A percentile compares a stretch with the other conserved stretches of the same genome.
phyloP scores from a whole-genome alignment of 495 filamentous ascomycete species.

The Haplographium delicatum region DNA sequence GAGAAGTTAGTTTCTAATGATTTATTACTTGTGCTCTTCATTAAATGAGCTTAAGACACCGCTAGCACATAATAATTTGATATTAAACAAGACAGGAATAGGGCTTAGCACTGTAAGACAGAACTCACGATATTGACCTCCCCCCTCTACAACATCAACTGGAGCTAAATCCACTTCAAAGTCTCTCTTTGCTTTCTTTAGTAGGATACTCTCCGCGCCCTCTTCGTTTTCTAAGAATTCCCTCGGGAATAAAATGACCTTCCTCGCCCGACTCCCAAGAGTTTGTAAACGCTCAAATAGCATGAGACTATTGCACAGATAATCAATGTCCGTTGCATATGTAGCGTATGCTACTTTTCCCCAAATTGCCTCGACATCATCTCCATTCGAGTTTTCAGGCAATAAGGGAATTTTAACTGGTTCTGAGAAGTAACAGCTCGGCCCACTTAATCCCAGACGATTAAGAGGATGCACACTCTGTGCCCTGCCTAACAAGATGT shows the following conservation, averaged over 20 bases:
- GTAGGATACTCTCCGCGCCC: slow-evolving; percentile 40
- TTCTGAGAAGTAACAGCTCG: slow-evolving; percentile 7
- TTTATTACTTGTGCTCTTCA: slow-evolving; percentile 47
- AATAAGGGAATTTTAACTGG: not conserved
- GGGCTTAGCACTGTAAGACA: no score
- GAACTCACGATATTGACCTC: no score
- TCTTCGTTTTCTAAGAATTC: slow-evolving; percentile 41
- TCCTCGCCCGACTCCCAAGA: slow-evolving; percentile 57
- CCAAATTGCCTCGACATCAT: slow-evolving; percentile 42
- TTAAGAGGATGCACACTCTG: not conserved
- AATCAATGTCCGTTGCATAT: slow-evolving; percentile 63
- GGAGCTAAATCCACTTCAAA: slow-evolving; percentile 59
- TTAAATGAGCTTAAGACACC: no score
- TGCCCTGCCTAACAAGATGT: no score
- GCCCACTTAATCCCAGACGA: not conserved
- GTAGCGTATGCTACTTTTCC: slow-evolving; percentile 62
- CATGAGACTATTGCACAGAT: slow-evolving; percentile 76
- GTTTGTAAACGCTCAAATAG: slow-evolving; percentile 60
- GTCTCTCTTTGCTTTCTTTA: slow-evolving; percentile 46
- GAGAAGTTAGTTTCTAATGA: not conserved
- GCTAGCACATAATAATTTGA: no score
- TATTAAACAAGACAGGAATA: no score
- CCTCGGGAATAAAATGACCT: slow-evolving; percentile 62
- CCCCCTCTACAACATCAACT: no score
- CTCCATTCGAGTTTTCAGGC: not conserved